phyloP scores from a whole-genome alignment of 805 yeast genomes.

The Zygoascus ofunaensis region DNA sequence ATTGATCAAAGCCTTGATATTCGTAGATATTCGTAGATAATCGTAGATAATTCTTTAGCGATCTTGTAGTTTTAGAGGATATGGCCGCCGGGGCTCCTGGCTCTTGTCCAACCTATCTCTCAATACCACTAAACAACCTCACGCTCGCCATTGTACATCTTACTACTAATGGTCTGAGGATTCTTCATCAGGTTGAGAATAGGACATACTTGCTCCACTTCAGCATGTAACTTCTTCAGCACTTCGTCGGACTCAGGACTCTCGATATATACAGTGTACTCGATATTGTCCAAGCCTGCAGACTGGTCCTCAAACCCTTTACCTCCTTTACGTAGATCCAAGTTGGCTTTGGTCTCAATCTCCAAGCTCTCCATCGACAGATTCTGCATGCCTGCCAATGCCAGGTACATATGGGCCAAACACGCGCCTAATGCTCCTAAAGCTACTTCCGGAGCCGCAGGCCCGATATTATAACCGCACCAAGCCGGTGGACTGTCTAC shows the following conservation, averaged over 20 bases:
- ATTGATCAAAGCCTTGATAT: too few species aligned
- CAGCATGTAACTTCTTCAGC: slow-evolving; percentile 3
- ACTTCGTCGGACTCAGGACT: background rate
- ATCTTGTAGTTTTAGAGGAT: too few species aligned
- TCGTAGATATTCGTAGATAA: too few species aligned
- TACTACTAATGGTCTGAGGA: slow-evolving; percentile 29
- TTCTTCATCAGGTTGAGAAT: slow-evolving; percentile 32
- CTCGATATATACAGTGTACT: slow-evolving; percentile 7
- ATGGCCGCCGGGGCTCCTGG: too few species aligned
- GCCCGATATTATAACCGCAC: slow-evolving; percentile 9
- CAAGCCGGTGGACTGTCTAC: slow-evolving; percentile 10
- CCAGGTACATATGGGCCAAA: slow-evolving; percentile 10
- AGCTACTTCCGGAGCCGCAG: slow-evolving; percentile 8
- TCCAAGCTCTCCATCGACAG: slow-evolving; percentile 3
- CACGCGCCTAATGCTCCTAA: slow-evolving; percentile 10
- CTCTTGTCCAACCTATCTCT: too few species aligned
- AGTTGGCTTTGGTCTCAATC: slow-evolving; percentile 4
- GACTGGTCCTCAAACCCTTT: slow-evolving; percentile 8
- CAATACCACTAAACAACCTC: too few species aligned
- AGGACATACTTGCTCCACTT: slow-evolving; percentile 22
- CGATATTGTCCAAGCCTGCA: slow-evolving; percentile 9
- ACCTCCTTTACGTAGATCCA: slow-evolving; percentile 9
- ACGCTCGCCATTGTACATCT: background rate
- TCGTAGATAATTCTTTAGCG: too few species aligned
- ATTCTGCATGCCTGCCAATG: slow-evolving; percentile 7